Conservation (phyloP, 78 protist species). For the Speleostelium caveatum region DNA sequence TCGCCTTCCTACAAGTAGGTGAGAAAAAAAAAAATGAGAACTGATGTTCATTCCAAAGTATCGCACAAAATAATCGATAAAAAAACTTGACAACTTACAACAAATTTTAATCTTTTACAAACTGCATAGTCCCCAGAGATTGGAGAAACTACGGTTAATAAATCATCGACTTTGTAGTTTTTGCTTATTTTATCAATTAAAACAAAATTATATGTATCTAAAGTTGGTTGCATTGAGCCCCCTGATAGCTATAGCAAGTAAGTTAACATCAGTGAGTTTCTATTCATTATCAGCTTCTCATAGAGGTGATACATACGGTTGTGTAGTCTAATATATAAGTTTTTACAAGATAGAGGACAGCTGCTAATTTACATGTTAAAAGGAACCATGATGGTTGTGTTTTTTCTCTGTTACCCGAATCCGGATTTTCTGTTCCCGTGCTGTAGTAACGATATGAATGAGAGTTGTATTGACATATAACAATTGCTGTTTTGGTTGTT, state of each 20-base stretch:
- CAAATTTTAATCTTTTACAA: constrained; percentile 47
- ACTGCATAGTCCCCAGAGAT: neutral
- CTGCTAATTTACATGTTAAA: neutral
- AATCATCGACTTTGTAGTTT: constrained; percentile 24
- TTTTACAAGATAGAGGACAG: neutral
- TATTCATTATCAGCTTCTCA: too few relatives aligned
- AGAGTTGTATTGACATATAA: too few relatives aligned
- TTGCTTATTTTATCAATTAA: constrained; percentile 12
- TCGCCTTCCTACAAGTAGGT: constrained; percentile 59
- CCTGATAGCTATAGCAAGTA: constrained; percentile 57
- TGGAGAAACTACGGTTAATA: constrained; percentile 37
- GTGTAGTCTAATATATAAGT: neutral
- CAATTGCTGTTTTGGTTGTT: too few relatives aligned
- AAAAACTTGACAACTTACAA: neutral
- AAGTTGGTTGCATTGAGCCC: constrained; percentile 58
- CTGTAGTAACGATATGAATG: too few relatives aligned
- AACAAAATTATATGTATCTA: constrained; percentile 2
- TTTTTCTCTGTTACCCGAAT: too few relatives aligned
- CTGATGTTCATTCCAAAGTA: neutral
- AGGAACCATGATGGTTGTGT: too few relatives aligned
- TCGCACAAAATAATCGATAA: neutral
- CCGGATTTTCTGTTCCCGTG: too few relatives aligned
- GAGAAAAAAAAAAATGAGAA: too few relatives aligned
- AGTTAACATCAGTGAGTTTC: too few relatives aligned
- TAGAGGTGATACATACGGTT: neutral